Base-by-base conservation (phyloP, 1,284 basidiomycete genomes). In the Mycena sp. region DNA sequence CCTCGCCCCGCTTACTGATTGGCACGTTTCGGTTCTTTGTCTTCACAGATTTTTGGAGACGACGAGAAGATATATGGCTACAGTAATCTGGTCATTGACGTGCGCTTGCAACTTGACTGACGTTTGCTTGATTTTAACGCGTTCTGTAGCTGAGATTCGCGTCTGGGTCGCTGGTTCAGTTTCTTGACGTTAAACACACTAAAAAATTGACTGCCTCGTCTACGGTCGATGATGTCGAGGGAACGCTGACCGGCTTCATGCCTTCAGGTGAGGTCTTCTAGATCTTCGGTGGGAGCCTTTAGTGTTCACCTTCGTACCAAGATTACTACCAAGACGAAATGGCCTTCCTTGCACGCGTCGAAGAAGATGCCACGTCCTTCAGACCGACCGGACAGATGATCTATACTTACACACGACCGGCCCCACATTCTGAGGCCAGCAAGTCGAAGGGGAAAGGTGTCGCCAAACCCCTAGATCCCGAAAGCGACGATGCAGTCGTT, bases 21-120 rank as follows among this genome's bases (percentile, higher is more conserved):
- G n/a, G n/a, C n/a, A n/a, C n/a, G n/a, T n/a, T n/a, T n/a, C n/a
- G n/a, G n/a, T n/a, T 4, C 25, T 41, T 61, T 21, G 41, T 23
- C 10, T 41, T 5, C 44, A n/a, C 26, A 93, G 86, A 95, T 98
- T 76, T 99, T 92, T 74, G 97, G 97, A 55, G 94, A 98, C 72
- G 93, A 97, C 59, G 96, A 99, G 81, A 96, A 91, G 77, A 92
- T 99, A 69, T 99, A 97, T 76, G 97, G 97, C 3, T 99, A 98
- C 79, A 85, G 88, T 65, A 89, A 90, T 71, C 81, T 98, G 58
- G 77, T 85, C 32, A 90, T 98, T 69, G 87, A 96, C 75, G 95
- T 96, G 73, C 69, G 90, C 79, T 41, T 21, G 12, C 30, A 55
- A 28, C 46, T 10, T 32, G 50, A 48, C 58, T 28, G 63, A 7